Conservation (phyloP, 192 early-diverging fungal species). For the Piromyces finnis region DNA sequence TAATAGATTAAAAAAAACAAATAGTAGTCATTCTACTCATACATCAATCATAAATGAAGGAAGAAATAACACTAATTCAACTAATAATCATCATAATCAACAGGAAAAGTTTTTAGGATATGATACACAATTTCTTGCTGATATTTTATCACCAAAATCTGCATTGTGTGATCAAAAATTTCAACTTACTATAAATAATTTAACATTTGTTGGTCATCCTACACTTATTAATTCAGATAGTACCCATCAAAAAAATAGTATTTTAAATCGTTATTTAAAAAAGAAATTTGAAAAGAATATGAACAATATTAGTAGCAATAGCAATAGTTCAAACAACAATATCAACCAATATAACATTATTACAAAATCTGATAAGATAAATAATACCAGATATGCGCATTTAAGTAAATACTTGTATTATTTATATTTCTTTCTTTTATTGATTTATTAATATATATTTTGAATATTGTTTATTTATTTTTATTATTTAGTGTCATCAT, state of each 20-base stretch:
- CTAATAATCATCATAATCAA: neutral
- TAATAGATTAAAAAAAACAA: neutral
- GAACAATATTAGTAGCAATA: neutral
- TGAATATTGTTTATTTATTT: no score
- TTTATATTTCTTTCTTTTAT: no score
- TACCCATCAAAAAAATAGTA: slow-evolving; percentile 30
- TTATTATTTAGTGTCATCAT: slow-evolving; percentile 3
- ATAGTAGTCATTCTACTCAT: neutral
- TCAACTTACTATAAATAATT: slow-evolving; percentile 67
- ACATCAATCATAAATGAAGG: neutral
- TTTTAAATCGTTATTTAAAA: slow-evolving; percentile 20
- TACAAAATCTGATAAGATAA: neutral
- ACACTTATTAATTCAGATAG: slow-evolving; percentile 37
- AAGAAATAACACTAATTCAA: neutral
- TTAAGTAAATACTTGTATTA: no score
- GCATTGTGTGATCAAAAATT: slow-evolving; percentile 66
- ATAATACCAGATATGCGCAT: slow-evolving; percentile 8
- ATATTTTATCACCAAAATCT: slow-evolving; percentile 42
- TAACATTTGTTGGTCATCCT: slow-evolving; percentile 66
- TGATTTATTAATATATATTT: no score
- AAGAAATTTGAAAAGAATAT: neutral
- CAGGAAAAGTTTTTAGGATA: neutral
- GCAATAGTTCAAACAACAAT: neutral
- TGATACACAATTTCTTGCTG: neutral
- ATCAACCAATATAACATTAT: neutral